These are phyloP conservation scores for Suhomyces vadensis DNA, from an alignment of 805 yeast species.

Conservation along the genomic window DNA sequence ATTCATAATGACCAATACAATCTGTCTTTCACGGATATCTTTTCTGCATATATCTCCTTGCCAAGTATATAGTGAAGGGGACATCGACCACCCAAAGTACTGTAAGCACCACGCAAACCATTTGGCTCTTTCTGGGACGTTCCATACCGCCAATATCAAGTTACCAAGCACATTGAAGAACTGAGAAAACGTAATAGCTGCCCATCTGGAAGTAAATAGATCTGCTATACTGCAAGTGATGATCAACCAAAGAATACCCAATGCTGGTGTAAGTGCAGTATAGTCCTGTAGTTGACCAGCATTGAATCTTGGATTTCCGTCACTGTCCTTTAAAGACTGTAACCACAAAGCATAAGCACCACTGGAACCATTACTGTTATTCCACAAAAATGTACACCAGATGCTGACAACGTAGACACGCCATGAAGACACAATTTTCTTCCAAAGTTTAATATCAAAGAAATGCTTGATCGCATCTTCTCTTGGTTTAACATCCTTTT, in stretches of 20 bases:
- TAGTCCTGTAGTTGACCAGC: conserved; percentile 39
- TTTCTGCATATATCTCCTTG: conserved; percentile 24
- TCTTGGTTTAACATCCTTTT: conserved; percentile 19
- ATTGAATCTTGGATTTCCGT: conserved; percentile 12
- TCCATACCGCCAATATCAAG: conserved; percentile 25
- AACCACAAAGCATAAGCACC: conserved; percentile 52
- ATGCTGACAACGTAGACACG: conserved; percentile 29
- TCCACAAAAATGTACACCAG: conserved; percentile 21
- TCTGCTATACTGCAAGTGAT: conserved; percentile 54
- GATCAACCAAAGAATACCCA: conserved; percentile 53
- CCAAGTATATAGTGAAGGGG: conserved; percentile 26
- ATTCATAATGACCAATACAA: conserved; percentile 23
- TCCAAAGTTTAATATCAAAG: conserved; percentile 28
- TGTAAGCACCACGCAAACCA: conserved; percentile 28
- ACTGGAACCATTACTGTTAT: conserved; percentile 43
- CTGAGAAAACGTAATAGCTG: conserved; percentile 52
- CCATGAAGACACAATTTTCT: conserved; percentile 31
- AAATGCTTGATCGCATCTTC: conserved; percentile 17
- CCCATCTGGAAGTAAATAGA: conserved; percentile 49
- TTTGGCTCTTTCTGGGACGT: conserved; percentile 23
- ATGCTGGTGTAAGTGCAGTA: conserved; percentile 59
- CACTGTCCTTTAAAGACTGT: conserved; percentile 17
- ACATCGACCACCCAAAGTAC: conserved; percentile 24
- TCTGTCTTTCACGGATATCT: conserved; percentile 23
- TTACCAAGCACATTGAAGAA: conserved; percentile 23